Evolutionary conservation across 257 asterid species (phyloP).

Genomic region (Ballota nigra): DNA sequence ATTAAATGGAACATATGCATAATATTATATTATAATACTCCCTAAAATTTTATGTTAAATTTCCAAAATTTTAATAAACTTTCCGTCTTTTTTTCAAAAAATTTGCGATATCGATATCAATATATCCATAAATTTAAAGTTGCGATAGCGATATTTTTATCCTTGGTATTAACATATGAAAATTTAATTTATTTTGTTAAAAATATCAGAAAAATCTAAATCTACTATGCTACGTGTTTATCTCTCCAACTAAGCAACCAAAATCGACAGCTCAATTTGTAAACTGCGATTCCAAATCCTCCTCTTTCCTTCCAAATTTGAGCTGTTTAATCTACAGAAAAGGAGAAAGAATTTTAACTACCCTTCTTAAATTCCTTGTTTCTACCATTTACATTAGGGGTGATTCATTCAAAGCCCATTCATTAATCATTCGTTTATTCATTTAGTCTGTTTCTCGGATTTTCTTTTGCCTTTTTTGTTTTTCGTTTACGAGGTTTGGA

Average conservation of each 20-base stretch:
- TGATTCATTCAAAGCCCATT: neutral
- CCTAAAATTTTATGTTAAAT: no score
- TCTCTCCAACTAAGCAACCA: neutral
- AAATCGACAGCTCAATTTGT: neutral
- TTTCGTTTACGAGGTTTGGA: conserved; percentile 1
- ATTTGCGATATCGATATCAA: no score
- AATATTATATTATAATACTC: no score
- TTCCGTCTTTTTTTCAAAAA: no score
- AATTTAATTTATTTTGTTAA: neutral
- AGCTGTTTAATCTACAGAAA: neutral
- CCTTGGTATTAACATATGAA: no score
- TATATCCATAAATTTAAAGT: no score
- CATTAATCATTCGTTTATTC: neutral
- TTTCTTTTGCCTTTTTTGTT: neutral
- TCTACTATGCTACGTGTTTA: neutral
- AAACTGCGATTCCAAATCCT: neutral
- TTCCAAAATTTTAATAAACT: no score
- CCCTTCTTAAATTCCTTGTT: conserved; percentile 5
- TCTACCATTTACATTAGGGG: neutral
- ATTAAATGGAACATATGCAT: no score
- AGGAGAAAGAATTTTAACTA: neutral
- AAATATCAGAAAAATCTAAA: neutral
- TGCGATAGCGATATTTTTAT: no score
- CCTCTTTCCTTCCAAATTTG: neutral
- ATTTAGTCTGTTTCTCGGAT: conserved; percentile 12